Percentiles rank a stretch among this genome's conserved stretches.
Evolutionary conservation across 176 grass and related monocot species (phyloP).

Genomic region (Carex kokanica): DNA sequence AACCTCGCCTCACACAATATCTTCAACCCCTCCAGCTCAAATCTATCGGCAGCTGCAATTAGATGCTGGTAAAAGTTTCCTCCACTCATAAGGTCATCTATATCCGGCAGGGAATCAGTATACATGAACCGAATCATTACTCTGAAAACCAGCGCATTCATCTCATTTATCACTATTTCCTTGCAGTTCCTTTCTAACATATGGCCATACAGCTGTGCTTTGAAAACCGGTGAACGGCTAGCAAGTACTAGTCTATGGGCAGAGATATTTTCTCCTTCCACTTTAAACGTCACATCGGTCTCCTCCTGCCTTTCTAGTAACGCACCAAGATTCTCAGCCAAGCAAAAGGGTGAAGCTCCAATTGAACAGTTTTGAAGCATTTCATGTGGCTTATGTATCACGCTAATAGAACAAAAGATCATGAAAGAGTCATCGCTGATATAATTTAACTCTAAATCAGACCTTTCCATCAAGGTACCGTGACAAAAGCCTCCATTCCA

Average conservation of each 20-base stretch:
- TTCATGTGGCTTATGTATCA: not conserved
- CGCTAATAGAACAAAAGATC: constrained; percentile 21
- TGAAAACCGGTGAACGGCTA: constrained; percentile 29
- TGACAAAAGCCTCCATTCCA: too few species aligned
- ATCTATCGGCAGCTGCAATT: constrained; percentile 29
- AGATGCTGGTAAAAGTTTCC: constrained; percentile 18
- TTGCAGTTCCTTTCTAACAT: not conserved
- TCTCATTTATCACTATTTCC: constrained; percentile 5
- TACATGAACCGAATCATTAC: constrained; percentile 44
- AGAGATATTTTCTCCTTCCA: constrained; percentile 7
- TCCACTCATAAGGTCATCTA: too few species aligned
- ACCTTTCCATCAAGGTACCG: not conserved
- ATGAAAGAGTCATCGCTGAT: constrained; percentile 23
- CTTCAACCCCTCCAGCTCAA: constrained; percentile 24
- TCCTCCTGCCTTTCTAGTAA: not conserved
- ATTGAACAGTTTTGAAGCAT: not conserved
- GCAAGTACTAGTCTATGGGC: constrained; percentile 34
- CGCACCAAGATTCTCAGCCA: not conserved
- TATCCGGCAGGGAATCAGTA: constrained; percentile 19
- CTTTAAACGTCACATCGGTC: constrained; percentile 34
- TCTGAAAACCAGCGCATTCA: constrained; percentile 26
- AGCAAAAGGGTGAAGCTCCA: not conserved
- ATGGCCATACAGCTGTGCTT: constrained; percentile 14
- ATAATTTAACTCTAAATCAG: constrained; percentile 29
- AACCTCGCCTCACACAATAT: constrained; percentile 22